Evolutionary conservation across 805 yeast genomes (phyloP).

Genomic region (Sugiyamaella qingdaonensis): DNA sequence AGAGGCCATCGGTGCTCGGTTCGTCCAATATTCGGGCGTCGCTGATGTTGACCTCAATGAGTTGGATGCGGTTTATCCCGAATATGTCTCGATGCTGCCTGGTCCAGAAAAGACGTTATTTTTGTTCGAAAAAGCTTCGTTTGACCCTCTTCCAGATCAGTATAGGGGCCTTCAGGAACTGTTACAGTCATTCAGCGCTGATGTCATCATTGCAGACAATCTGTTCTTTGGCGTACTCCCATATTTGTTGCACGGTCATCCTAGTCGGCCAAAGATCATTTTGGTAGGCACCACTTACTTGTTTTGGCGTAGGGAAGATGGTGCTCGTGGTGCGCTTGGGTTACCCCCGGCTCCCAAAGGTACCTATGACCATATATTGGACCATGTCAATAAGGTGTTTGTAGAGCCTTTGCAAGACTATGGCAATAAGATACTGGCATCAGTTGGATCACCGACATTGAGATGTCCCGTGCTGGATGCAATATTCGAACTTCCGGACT

Average conservation of each 20-base stretch:
- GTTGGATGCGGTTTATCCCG: conserved; percentile 2
- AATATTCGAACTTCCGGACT: neutral
- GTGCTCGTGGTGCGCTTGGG: conserved; percentile 2
- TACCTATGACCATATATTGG: conserved; percentile 1
- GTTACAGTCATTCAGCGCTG: neutral
- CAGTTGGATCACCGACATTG: neutral
- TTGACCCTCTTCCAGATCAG: conserved; percentile 2
- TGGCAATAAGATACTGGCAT: neutral
- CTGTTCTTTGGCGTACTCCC: conserved; percentile 6
- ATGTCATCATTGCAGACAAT: conserved; percentile 2
- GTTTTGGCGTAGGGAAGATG: conserved; percentile 5
- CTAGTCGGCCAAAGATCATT: neutral
- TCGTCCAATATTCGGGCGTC: neutral
- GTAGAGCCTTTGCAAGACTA: neutral
- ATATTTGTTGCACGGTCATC: neutral
- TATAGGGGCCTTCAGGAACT: neutral
- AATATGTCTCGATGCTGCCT: conserved; percentile 1
- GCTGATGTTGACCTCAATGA: conserved; percentile 4
- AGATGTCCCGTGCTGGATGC: neutral
- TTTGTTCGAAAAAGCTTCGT: neutral
- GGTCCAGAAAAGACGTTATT: conserved; percentile 4
- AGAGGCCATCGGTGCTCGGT: conserved; percentile 4
- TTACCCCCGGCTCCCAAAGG: conserved; percentile 2
- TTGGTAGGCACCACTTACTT: conserved; percentile 1
- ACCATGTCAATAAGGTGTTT: neutral